Percentiles rank a stretch among this genome's conserved stretches.
Evolutionary conservation across 2,329 filamentous ascomycete genomes (phyloP).

Genomic region (Torrubiella hemipterigena): DNA sequence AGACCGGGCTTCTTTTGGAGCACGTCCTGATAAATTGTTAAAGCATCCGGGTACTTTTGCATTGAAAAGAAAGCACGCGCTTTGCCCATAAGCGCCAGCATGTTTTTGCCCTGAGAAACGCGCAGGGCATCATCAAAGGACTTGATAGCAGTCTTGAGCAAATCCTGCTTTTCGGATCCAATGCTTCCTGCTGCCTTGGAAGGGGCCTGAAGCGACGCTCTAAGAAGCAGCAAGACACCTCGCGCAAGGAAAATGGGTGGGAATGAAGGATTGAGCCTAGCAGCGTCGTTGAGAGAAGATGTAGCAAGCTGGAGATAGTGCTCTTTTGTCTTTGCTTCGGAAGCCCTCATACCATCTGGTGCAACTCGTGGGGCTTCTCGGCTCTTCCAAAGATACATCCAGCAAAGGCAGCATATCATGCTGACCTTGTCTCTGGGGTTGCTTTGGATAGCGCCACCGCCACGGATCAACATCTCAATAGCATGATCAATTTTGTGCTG

Average conservation of each 20-base stretch:
- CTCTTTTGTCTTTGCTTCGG: slow-evolving; percentile 82
- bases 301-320: slow-evolving; percentile 87
- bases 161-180: slow-evolving; percentile 65
- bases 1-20: slow-evolving; percentile 76
- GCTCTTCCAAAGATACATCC: slow-evolving; percentile 85
- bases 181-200: slow-evolving; percentile 54
- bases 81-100: slow-evolving; percentile 85
- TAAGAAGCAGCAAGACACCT: slow-evolving; percentile 77
- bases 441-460: slow-evolving; percentile 57
- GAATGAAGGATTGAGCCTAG: slow-evolving; percentile 82
- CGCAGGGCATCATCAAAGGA: slow-evolving; percentile 90
- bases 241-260: slow-evolving; percentile 84
- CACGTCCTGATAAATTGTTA: slow-evolving; percentile 78
- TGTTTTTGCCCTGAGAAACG: slow-evolving; percentile 73
- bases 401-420: slow-evolving; percentile 74
- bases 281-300: slow-evolving; percentile 85
- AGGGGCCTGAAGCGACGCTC: slow-evolving; percentile 71
- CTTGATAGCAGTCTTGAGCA: slow-evolving; percentile 75
- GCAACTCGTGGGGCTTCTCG: slow-evolving; percentile 58
- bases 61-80: slow-evolving; percentile 78
- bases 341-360: slow-evolving; percentile 49
- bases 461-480: slow-evolving; percentile 62
- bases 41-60: slow-evolving; percentile 72
- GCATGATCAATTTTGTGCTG: slow-evolving; percentile 84
- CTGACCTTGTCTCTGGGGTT: slow-evolving; percentile 74